Percentiles rank a stretch among this genome's conserved stretches.
These are phyloP conservation scores for Ceratocystiopsis sp. DNA, from an alignment of 2,329 filamentous ascomycete species.

Conservation along the genomic window DNA sequence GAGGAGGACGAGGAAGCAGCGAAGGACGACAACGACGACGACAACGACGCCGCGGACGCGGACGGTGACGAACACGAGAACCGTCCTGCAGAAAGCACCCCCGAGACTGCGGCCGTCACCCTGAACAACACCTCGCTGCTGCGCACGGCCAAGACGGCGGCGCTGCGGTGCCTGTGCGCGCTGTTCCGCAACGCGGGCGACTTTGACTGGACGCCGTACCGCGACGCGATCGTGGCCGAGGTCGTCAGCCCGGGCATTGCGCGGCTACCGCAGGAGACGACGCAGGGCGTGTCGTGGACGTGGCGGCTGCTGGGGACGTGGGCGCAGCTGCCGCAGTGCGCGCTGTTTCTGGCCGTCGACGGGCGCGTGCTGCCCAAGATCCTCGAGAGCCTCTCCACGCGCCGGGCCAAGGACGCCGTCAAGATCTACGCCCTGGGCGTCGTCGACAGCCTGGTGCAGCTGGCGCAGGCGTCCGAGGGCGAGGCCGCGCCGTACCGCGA, in stretches of 20 bases:
- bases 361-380: conserved; percentile 51
- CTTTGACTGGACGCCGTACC: conserved; percentile 57
- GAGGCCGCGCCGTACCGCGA: conserved; percentile 19
- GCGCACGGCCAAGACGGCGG: conserved; percentile 49
- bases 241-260: conserved; percentile 61
- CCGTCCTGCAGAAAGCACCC: too few relatives aligned
- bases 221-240: conserved; percentile 53
- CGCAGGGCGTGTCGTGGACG: conserved; percentile 72
- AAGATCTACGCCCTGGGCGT: conserved; percentile 68
- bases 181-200: conserved; percentile 55
- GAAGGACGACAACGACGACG: too few relatives aligned
- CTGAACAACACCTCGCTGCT: conserved; percentile 33
- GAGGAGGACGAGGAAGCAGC: too few relatives aligned
- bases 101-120: too few relatives aligned
- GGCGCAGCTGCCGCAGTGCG: conserved; percentile 50
- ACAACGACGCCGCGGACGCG: too few relatives aligned
- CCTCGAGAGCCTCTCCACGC: conserved; percentile 49
- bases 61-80: too few relatives aligned
- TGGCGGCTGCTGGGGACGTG: conserved; percentile 69
- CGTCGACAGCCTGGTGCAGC: conserved; percentile 48
- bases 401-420: conserved; percentile 57
- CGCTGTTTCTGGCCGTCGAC: conserved; percentile 47
- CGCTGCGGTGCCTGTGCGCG: conserved; percentile 67
- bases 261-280: conserved; percentile 68
- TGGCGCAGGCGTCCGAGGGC: conserved; percentile 35